Evolutionary conservation across 306 rosid genomes (phyloP).

Genomic region (Ormosia emarginata): DNA sequence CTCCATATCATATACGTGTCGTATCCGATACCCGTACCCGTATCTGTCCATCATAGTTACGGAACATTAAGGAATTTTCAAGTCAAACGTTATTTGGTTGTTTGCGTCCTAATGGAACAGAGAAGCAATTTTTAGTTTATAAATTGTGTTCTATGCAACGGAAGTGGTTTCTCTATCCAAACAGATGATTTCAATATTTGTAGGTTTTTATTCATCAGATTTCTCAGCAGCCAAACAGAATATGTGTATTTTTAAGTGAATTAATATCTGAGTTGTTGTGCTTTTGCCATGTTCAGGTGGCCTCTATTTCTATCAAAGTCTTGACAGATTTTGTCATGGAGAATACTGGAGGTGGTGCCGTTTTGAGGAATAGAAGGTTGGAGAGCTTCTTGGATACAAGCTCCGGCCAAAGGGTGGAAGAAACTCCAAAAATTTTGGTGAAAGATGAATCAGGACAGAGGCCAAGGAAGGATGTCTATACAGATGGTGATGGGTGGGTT

Average conservation of each 20-base stretch:
- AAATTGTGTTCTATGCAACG: background rate
- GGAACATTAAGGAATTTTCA: background rate
- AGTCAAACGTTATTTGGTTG: background rate
- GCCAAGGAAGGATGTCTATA: conserved; percentile 10
- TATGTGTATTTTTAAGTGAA: background rate
- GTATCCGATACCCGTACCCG: too few species aligned
- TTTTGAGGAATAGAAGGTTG: conserved; percentile 50
- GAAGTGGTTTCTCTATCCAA: background rate
- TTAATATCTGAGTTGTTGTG: background rate
- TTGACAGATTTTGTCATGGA: conserved; percentile 15
- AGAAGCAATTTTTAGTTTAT: background rate
- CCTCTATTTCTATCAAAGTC: background rate
- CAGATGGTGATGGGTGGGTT: conserved; percentile 48
- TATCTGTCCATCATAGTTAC: too few species aligned
- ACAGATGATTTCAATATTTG: background rate
- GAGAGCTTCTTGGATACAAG: conserved; percentile 48
- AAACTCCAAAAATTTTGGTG: conserved; percentile 20
- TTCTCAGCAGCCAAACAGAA: conserved; percentile 16
- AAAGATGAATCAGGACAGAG: conserved; percentile 22
- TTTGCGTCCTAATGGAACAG: background rate
- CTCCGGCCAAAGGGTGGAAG: conserved; percentile 35
- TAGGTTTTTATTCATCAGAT: background rate
- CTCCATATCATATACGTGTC: too few species aligned
- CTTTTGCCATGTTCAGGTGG: conserved; percentile 9
- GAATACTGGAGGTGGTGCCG: conserved; percentile 35